A percentile compares a stretch with the other conserved stretches of the same genome.
These are phyloP conservation scores for Phytophthora cryptogea DNA, from an alignment of 352 stramenopile genomes.

Conservation along the genomic window DNA sequence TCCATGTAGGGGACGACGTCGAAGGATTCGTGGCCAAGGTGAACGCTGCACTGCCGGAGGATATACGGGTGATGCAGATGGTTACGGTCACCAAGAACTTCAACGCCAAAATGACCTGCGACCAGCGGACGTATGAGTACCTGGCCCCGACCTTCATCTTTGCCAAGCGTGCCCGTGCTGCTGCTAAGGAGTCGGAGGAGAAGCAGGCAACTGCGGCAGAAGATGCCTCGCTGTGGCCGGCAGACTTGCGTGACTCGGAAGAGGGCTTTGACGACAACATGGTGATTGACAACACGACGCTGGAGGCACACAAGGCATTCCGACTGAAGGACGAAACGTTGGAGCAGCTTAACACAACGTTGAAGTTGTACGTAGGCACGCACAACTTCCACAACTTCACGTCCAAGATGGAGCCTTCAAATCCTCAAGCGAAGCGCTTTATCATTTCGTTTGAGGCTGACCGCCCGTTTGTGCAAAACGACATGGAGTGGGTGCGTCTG, in stretches of 20 bases:
- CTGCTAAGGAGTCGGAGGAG: constrained; percentile 2
- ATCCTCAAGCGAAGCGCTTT: constrained; percentile 87
- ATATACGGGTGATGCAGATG: constrained; percentile 87
- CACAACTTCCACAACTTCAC: constrained; percentile 99
- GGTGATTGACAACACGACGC: constrained; percentile 59
- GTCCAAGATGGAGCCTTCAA: constrained; percentile 84
- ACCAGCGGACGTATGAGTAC: constrained; percentile 92
- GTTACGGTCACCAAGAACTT: constrained; percentile 91
- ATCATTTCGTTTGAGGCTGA: constrained; percentile 92
- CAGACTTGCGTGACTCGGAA: constrained; percentile 46
- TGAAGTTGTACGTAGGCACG: constrained; percentile 83
- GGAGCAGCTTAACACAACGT: constrained; percentile 49
- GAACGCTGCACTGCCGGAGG: constrained; percentile 69
- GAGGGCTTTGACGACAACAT: constrained; percentile 44
- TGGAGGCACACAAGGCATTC: constrained; percentile 76
- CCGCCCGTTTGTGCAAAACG: constrained; percentile 82
- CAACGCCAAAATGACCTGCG: constrained; percentile 90
- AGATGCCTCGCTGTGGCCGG: constrained; percentile 34
- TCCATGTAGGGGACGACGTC: constrained; percentile 83
- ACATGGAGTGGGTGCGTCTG: constrained; percentile 95
- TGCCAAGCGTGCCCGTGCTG: constrained; percentile 30
- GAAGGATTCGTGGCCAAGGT: constrained; percentile 67
- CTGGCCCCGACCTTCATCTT: constrained; percentile 91
- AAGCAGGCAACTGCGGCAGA: constrained; percentile 6
- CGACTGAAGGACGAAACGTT: constrained; percentile 63